Percentiles rank a stretch among this genome's conserved stretches.
Evolutionary conservation across 2,329 filamentous ascomycete genomes (phyloP).

Genomic region (Drechmeria coniospora): DNA sequence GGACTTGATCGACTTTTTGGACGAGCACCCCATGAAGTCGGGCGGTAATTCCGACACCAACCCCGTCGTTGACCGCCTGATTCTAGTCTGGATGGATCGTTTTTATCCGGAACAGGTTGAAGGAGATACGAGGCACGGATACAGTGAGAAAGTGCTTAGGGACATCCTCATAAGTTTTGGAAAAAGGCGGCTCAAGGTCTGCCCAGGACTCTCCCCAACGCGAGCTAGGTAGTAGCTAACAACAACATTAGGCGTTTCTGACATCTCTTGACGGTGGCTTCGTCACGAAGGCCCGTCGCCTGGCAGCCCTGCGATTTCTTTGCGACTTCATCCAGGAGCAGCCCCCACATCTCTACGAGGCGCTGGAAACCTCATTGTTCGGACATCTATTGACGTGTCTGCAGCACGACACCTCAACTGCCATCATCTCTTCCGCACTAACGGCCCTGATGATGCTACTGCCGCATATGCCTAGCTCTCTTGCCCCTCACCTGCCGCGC

Average conservation of each 20-base stretch:
- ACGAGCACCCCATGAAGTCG: slow-evolving; percentile 32
- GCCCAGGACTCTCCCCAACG: neutral
- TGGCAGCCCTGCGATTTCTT: slow-evolving; percentile 49
- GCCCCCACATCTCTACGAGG: slow-evolving; percentile 63
- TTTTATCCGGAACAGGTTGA: slow-evolving; percentile 20
- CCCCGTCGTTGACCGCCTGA: slow-evolving; percentile 39
- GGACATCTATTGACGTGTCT: slow-evolving; percentile 57
- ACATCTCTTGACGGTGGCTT: slow-evolving; percentile 49
- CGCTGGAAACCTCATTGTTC: slow-evolving; percentile 58
- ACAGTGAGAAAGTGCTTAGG: slow-evolving; percentile 34
- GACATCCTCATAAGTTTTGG: slow-evolving; percentile 44
- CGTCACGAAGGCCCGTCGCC: slow-evolving; percentile 45
- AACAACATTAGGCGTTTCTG: slow-evolving; percentile 44
- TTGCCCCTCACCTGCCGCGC: slow-evolving; percentile 52
- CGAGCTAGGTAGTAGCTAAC: slow-evolving; percentile 1
- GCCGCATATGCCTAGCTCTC: slow-evolving; percentile 61
- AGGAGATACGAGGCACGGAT: slow-evolving; percentile 20
- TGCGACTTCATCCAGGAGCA: slow-evolving; percentile 60
- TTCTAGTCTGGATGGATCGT: slow-evolving; percentile 42
- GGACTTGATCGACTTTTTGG: slow-evolving; percentile 47
- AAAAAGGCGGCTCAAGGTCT: slow-evolving; percentile 48
- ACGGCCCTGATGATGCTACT: slow-evolving; percentile 68
- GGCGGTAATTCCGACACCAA: slow-evolving; percentile 26
- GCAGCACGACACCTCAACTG: slow-evolving; percentile 63
- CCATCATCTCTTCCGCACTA: slow-evolving; percentile 59